A percentile compares a stretch with the other conserved stretches of the same genome.
Conservation (phyloP, 495 filamentous ascomycete genomes). For the Podospora australis region DNA sequence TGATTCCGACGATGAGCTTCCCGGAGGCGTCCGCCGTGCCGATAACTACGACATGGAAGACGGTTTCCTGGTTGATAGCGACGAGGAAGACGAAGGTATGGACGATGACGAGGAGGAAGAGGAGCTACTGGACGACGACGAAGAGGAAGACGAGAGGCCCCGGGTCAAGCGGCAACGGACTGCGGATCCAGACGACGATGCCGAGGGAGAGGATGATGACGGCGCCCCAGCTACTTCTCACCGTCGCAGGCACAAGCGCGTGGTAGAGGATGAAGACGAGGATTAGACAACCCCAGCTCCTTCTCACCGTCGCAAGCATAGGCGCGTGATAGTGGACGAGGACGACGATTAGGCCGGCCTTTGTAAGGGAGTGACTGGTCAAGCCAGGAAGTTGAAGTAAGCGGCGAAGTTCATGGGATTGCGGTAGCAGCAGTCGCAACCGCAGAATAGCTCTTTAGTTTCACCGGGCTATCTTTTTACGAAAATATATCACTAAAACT, state of each 20-base stretch:
- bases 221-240: constrained; percentile 31
- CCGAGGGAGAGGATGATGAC: constrained; percentile 32
- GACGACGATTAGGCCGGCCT: not conserved
- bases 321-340: not conserved
- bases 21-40: constrained; percentile 54
- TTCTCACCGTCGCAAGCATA: not conserved
- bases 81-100: constrained; percentile 57
- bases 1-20: constrained; percentile 59
- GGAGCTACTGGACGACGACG: constrained; percentile 38
- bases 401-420: too few species aligned
- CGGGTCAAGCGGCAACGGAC: constrained; percentile 45
- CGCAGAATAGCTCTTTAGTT: too few species aligned
- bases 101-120: constrained; percentile 59
- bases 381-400: too few species aligned
- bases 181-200: constrained; percentile 38
- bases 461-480: too few species aligned
- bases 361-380: too few species aligned
- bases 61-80: constrained; percentile 69
- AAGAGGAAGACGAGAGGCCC: constrained; percentile 42
- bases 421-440: too few species aligned
- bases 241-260: constrained; percentile 32
- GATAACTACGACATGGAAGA: constrained; percentile 84
- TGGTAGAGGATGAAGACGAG: constrained; percentile 44
- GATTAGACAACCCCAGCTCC: constrained; percentile 1
- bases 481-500: too few species aligned